Evolutionary conservation across 1,139 yeast genomes (phyloP), one percentile per base, ranked within the genome.

Genomic region (Hansenula sp.): DNA sequence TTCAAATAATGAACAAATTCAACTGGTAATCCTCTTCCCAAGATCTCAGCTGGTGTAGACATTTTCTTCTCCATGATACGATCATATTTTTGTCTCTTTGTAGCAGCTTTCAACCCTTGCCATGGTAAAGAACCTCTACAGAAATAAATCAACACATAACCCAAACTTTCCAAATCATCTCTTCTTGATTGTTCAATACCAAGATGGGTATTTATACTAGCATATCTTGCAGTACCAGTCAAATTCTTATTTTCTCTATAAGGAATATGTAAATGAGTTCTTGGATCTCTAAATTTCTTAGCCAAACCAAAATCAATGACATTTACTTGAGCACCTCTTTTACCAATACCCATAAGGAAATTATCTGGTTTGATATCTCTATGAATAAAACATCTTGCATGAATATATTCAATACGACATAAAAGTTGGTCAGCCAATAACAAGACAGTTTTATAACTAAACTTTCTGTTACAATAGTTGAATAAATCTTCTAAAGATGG

Each of bases 81-180:
- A 67, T 91, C 97, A 67, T 93, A 93, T 69, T 93, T 93, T 66
- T 93, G 98, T 67, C 96, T 84, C 72, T 93, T 93, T 16, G 98
- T 90, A 38, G 93, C 95, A 30, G 99, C 99, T 66, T 90, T 90
- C 59, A 93, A 79, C 13, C 99, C 99, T 70, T 93, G 99, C 99
- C 99, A 93, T 43, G 99, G 99, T 61, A 93, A 74, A 19, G 94
- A 87, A 34, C 99, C 99, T 51, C 96, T 81, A 65, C 96, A 83
- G 65, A 93, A 93, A 69, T 93, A 93, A 59, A 93, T 89, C 61
- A 93, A 79, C 37, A 93, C 98, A 65, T 93, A 93, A 35, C 98
- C 98, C 65, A 93, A 77, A 53, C 95, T 84, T 69, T 93, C 99
- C 68, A 93, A 79, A 66, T 93, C 99, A 66, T 93, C 99, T 64